Evolutionary conservation across 2,329 filamentous ascomycete species (phyloP), one percentile per base, ranked within the genome.

Genomic region (Colletotrichum nymphaeae): DNA sequence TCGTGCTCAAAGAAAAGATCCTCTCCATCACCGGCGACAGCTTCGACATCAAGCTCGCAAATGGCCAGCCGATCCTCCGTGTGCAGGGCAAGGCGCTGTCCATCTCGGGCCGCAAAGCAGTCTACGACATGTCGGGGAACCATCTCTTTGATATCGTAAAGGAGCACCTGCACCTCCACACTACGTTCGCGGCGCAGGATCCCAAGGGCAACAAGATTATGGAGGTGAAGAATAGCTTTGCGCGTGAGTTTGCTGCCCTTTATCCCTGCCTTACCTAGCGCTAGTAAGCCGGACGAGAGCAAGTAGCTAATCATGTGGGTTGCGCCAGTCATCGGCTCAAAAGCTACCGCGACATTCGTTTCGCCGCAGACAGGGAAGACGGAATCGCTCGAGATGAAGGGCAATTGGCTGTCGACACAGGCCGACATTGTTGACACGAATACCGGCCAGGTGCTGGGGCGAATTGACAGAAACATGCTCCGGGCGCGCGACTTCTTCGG

Each of bases 1-100:
- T 93, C 7, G 78, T 89, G 1, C 83, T 93, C 62, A 89, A 87
- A 76, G 91, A 93, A 77, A 91, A 90, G 76, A 84, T 92, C 22
- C 79, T 91, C 71, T 92, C 91, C 3, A 81, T 92, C 9, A 87
- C 87, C 1, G 90, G 90, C 70, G 91, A 93, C 82, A 89, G 86
- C 80, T 93, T 93, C 81, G 88, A 89, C 75, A 88, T 93, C 80
- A 88, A 86, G 67, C 86, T 88, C 5, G 81, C 85, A 57, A 87
- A 86, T 72, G 90, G 90, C 26, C 82, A 85, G 26, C 85, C 88
- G 0, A 76, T 92, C 37, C 81, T 92, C 74, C 86, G 86, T 75
- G 87, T 92, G 56, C 82, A 90, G 74, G 90, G 90, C 76, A 88
- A 88, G 69, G 78, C 86, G 73, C 77, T 90, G 75, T 86, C 87